These are phyloP conservation scores for Pezicula carpinea DNA, from an alignment of 2,329 filamentous ascomycete species.

Conservation along the genomic window DNA sequence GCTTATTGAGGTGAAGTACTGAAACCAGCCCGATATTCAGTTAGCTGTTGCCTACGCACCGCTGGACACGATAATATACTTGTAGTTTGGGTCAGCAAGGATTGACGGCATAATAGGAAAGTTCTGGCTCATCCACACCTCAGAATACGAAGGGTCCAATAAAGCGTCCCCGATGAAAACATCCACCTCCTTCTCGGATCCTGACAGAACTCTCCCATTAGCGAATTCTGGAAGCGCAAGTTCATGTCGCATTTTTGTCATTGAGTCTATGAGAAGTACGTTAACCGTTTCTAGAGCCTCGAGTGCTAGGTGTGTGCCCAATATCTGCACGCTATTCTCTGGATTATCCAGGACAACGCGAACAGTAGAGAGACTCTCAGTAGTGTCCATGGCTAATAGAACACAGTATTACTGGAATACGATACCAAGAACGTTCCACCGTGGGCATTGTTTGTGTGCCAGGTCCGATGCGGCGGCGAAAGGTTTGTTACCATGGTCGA, in stretches of 20 bases:
- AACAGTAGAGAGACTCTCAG: constrained; percentile 30
- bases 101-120: not conserved
- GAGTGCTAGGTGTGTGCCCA: constrained; percentile 27
- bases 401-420: constrained; percentile 39
- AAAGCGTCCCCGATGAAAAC: constrained; percentile 21
- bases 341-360: constrained; percentile 33
- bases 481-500: constrained; percentile 30
- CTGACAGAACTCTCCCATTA: not conserved
- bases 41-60: too few species aligned
- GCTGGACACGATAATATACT: not conserved
- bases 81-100: not conserved
- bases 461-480: constrained; percentile 30
- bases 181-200: constrained; percentile 4
- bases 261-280: constrained; percentile 19
- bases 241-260: constrained; percentile 23
- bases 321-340: constrained; percentile 30
- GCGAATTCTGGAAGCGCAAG: constrained; percentile 17
- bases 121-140: constrained; percentile 2
- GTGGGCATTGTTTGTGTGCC: constrained; percentile 31
- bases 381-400: constrained; percentile 35
- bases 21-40: too few species aligned
- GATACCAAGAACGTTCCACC: constrained; percentile 38
- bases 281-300: constrained; percentile 29
- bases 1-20: too few species aligned
- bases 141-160: constrained; percentile 16